A percentile compares a stretch with the other conserved stretches of the same genome.
These are phyloP conservation scores for Trichoderma gamsii DNA, from an alignment of 495 filamentous ascomycete genomes.

Conservation along the genomic window DNA sequence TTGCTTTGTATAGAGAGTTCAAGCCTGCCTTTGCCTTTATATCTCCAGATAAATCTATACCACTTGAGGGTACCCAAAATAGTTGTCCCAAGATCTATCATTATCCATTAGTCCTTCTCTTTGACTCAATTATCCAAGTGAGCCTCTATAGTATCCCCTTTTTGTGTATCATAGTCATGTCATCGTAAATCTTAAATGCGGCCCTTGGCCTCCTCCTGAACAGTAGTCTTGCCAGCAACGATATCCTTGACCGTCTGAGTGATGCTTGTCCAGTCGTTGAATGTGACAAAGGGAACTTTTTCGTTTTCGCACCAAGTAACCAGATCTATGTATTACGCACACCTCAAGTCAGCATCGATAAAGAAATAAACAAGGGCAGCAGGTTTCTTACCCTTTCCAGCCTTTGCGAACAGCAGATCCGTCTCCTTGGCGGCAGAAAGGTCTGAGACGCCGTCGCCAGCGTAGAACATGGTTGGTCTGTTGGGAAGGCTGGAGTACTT, in stretches of 20 bases:
- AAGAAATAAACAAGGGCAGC: slow-evolving; percentile 11
- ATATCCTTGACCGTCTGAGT: slow-evolving; percentile 68
- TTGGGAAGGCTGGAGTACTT: slow-evolving; percentile 70
- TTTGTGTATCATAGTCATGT: not conserved
- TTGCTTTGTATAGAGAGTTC: not conserved
- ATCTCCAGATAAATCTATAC: not conserved
- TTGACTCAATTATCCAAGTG: not conserved
- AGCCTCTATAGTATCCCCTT: not conserved
- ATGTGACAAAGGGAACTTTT: slow-evolving; percentile 72
- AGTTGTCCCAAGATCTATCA: not conserved
- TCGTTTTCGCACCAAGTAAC: slow-evolving; percentile 73
- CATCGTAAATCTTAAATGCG: slow-evolving; percentile 12
- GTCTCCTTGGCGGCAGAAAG: slow-evolving; percentile 83
- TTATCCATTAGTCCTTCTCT: not conserved
- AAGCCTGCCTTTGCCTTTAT: not conserved
- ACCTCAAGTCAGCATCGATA: not conserved
- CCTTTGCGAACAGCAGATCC: slow-evolving; percentile 85
- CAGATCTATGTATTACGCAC: slow-evolving; percentile 50
- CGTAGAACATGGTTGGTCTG: slow-evolving; percentile 77
- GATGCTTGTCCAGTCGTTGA: slow-evolving; percentile 73
- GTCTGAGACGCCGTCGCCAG: slow-evolving; percentile 86
- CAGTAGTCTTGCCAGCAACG: slow-evolving; percentile 48
- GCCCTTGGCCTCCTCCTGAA: slow-evolving; percentile 39
- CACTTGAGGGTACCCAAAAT: slow-evolving; percentile 1
- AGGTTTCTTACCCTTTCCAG: slow-evolving; percentile 62